Evolutionary conservation across 2,329 filamentous ascomycete species (phyloP), one percentile per base, ranked within the genome.

Genomic region (Macroventuria anomochaeta): DNA sequence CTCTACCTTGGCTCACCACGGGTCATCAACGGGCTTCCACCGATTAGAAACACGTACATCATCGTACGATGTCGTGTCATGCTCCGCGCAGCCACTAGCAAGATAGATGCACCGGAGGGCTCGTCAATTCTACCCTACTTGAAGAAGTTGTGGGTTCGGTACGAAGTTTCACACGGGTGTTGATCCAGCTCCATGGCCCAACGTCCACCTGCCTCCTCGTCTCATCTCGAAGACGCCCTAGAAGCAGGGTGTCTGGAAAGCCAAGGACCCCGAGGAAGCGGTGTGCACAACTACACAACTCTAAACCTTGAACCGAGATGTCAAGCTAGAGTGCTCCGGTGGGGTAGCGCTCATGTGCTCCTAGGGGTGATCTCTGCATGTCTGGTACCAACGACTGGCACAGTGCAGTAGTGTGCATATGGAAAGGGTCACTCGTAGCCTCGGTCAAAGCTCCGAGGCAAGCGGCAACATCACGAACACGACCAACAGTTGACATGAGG

Each of bases 151-250:
- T 25, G 13, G 12, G 21, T 10, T 25, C n/a, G 7, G 7, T 17
- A 12, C 23, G 15, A 18, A 18, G 8, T 13, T 26, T 40, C 12
- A 7, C 18, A 29, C 28, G 6, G 32, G 13, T 12, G 29, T 13
- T 21, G 23, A 46, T 46, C 49, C 36, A 46, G 42, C n/a, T n/a
- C 25, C 6, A 3, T 15, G 42, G 42, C 37, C 36, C 42, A 53
- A 37, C 42, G 37, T 33, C 20, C 25, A n/a, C 43, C 25, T 17
- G 43, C 18, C 26, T 34, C 25, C 23, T 26, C 25, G 12, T 38
- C 25, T 31, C 29, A 7, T 18, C 18, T 17, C 29, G 29, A 21
- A n/a, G 10, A 18, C 18, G 10, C 34, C 18, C 37, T 26, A 28
- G 37, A 28, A 36, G 5, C 15, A 34, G 5, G 20, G 26, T 7